Evolutionary conservation across 805 yeast species (phyloP).

Genomic region (Sugiyamaella americana): DNA sequence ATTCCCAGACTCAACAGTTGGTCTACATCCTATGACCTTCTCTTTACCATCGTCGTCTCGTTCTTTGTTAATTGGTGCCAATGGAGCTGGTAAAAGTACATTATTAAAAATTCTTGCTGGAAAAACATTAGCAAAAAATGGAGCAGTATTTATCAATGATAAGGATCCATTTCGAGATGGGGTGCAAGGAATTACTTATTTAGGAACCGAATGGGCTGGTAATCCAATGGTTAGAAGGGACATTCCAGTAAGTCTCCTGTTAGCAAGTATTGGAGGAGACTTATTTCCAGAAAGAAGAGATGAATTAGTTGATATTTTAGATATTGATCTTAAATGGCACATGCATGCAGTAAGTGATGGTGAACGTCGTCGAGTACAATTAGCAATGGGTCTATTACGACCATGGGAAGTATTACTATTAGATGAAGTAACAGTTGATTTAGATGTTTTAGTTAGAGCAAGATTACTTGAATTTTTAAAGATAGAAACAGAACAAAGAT

Average conservation of each 20-base stretch:
- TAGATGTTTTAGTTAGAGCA: constrained; percentile 86
- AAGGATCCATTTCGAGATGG: constrained; percentile 78
- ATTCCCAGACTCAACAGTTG: constrained; percentile 58
- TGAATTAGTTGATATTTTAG: constrained; percentile 65
- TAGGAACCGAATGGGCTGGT: constrained; percentile 97
- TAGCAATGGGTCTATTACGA: constrained; percentile 84
- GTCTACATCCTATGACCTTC: constrained; percentile 59
- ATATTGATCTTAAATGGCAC: constrained; percentile 83
- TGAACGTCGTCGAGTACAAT: constrained; percentile 88
- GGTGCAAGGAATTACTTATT: constrained; percentile 50
- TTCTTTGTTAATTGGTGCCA: constrained; percentile 81
- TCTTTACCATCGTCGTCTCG: constrained; percentile 65
- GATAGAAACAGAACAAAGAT: constrained; percentile 63
- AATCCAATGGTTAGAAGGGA: constrained; percentile 87
- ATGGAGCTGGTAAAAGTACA: constrained; percentile 97
- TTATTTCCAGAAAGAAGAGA: constrained; percentile 72
- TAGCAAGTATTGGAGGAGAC: constrained; percentile 79
- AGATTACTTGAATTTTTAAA: constrained; percentile 64
- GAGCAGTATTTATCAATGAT: constrained; percentile 68
- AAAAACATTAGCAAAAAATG: constrained; percentile 73
- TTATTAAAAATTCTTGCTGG: constrained; percentile 81
- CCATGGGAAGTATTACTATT: constrained; percentile 86
- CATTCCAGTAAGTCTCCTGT: constrained; percentile 73
- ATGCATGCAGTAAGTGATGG: constrained; percentile 93
- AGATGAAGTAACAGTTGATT: constrained; percentile 95